These are phyloP conservation scores for Pichia sp. DNA, from an alignment of 1,139 yeast genomes.

Conservation along the genomic window DNA sequence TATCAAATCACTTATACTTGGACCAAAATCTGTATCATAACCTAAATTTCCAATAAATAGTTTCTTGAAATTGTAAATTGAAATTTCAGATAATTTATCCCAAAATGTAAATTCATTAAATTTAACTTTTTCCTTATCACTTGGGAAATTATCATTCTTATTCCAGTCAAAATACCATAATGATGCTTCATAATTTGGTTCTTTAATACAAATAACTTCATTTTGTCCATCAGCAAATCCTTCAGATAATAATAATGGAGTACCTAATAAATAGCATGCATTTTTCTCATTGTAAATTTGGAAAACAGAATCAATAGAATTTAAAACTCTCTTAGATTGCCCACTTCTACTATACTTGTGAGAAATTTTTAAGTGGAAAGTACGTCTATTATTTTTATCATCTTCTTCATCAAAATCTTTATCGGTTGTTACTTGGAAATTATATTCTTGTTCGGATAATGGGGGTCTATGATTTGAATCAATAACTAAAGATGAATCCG, in stretches of 20 bases:
- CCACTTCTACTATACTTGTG: constrained; percentile 26
- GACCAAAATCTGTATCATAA: neutral
- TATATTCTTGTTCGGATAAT: constrained; percentile 72
- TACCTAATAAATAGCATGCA: constrained; percentile 56
- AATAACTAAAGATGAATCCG: constrained; percentile 57
- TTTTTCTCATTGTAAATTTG: constrained; percentile 55
- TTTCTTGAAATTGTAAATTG: neutral
- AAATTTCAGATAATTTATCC: constrained; percentile 40
- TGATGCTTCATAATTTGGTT: constrained; percentile 53
- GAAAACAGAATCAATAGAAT: constrained; percentile 51
- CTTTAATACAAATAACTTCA: constrained; percentile 69
- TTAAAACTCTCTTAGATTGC: constrained; percentile 34
- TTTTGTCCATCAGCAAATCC: constrained; percentile 65
- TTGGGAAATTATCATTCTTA: constrained; percentile 40
- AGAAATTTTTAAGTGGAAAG: constrained; percentile 42
- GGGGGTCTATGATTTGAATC: constrained; percentile 59
- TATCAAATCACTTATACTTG: constrained; percentile 41
- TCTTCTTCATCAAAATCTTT: constrained; percentile 43
- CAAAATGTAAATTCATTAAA: constrained; percentile 26
- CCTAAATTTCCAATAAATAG: constrained; percentile 8
- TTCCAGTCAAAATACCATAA: constrained; percentile 62
- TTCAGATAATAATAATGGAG: constrained; percentile 51
- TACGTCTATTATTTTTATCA: constrained; percentile 44
- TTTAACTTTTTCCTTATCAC: constrained; percentile 26
- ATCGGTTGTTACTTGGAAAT: constrained; percentile 65